Evolutionary conservation across 2,329 filamentous ascomycete species (phyloP), one percentile per base, ranked within the genome.

Genomic region (Orbilia javanica): DNA sequence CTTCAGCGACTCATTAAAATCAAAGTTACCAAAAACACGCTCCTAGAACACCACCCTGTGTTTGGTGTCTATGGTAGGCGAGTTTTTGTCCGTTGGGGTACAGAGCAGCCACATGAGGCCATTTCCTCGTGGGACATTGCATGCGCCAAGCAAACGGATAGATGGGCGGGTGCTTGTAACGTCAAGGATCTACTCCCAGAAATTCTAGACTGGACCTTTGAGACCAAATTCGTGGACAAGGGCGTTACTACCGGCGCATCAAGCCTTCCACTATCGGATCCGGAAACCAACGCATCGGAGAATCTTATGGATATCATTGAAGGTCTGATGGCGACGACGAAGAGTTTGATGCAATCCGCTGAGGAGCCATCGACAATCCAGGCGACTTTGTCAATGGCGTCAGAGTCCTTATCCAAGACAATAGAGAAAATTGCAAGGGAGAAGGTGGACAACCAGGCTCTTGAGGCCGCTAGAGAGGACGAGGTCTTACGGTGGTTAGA

Each of bases 181-280:
- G 73, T 77, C 29, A 65, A 70, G n/a, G 73, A 77, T 29, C 22
- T 71, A 7, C 46, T 77, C 5, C 73, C 73, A 2, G 73, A 77
- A n/a, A 71, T 70, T 46, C 34, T 66, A 6, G 60, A 66, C 1
- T 77, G 73, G 73, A 71, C 25, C 2, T 66, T 77, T 15, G 57
- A 77, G 20, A 68, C 63, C 10, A 62, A 42, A 31, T 73, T 63
- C 36, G 25, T 46, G 52, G 62, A 63, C 20, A 39, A 11, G 36
- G 34, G 48, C n/a, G 15, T 4, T 7, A 6, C 27, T n/a, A n/a
- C n/a, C n/a, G n/a, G n/a, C n/a, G n/a, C n/a, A n/a, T n/a, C n/a
- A n/a, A n/a, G n/a, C n/a, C n/a, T n/a, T n/a, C 46, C 44, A 10
- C 27, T 34, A 29, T 2, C 13, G 31, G 18, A n/a, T 10, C 25